Base-by-base conservation (phyloP, 2,329 filamentous ascomycete species). In the Torrubiellomyces zombiae region DNA sequence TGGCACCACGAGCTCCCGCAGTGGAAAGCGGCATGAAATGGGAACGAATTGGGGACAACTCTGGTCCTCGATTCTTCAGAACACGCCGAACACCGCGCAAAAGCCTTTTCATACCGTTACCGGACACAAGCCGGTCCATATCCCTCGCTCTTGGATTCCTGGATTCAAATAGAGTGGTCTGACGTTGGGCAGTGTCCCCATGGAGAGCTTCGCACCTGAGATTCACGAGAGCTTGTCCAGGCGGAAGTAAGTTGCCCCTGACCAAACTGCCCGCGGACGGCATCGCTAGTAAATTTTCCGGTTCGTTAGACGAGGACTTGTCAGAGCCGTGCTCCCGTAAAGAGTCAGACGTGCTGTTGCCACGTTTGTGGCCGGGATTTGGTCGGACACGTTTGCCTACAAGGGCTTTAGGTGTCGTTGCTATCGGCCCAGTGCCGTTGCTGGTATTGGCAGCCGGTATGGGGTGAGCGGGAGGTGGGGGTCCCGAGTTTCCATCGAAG, bases 301-400 rank as follows among this genome's bases (percentile, higher is more conserved):
- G 54, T 13, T 65, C 65, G 33, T 63, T 66, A 33, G 58, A 57
- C 3, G 60, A 44, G 4, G 58, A 43, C 30, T 57, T 63, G 22
- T 67, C 63, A 5, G 50, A 48, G 13, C 47, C 67, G 51, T 55
- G 74, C 49, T 89, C 79, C 37, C 82, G 62, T 25, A 86, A 49
- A 1, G 85, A 86, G 50, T 94, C 81, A 0, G 78, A 80, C 38
- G 89, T 75, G 45, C 85, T 94, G 24, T 75, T 82, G 42, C 80
- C 92, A 13, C 83, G 73, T 48, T 82, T 85, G 50, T 93, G 83
- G 3, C 56, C 47, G 33, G 66, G 62, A 7, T 52, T 49, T 12
- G 69, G 62, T 10, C 69, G 63, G 6, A 67, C 57, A 10, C 66
- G 60, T 42, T 74, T 75, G 28, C 66, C 67, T 8, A 60, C 55